phyloP scores from a whole-genome alignment of 2,329 filamentous ascomycete species.

The Verticillium nonalfalfae region DNA sequence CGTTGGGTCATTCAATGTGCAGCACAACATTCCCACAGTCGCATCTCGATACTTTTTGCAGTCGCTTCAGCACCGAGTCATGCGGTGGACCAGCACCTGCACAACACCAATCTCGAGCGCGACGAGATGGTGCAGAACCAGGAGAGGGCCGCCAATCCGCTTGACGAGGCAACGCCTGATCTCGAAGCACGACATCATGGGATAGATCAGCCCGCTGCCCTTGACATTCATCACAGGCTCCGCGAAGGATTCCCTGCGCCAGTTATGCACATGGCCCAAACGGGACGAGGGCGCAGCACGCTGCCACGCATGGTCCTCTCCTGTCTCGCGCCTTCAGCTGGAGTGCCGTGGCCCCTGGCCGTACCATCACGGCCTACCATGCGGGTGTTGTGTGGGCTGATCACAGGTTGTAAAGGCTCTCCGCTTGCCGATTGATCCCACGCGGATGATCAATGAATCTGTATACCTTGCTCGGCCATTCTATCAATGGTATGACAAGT shows the following conservation, averaged over 20 bases:
- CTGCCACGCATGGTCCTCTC: not conserved
- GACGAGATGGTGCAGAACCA: constrained; percentile 12
- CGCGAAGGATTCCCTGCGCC: constrained; percentile 1
- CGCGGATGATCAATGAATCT: too few relatives aligned
- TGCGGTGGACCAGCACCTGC: not conserved
- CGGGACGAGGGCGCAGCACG: constrained; percentile 6
- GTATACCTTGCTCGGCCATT: not conserved
- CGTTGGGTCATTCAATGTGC: not conserved
- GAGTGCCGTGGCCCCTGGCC: not conserved
- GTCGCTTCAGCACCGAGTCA: not conserved
- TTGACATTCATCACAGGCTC: not conserved
- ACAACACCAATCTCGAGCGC: constrained; percentile 1
- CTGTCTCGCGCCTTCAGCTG: not conserved
- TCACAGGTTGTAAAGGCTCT: not conserved
- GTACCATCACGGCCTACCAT: not conserved
- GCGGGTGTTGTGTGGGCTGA: constrained; percentile 3
- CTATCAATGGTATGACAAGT: too few relatives aligned
- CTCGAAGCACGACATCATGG: not conserved
- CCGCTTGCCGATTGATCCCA: too few relatives aligned
- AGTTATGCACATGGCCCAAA: constrained; percentile 9
- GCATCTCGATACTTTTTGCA: not conserved
- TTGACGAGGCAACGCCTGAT: not conserved
- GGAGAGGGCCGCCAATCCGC: constrained; percentile 5
- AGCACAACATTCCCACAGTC: not conserved
- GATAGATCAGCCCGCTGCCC: not conserved